A percentile compares a stretch with the other conserved stretches of the same genome.
These are phyloP conservation scores for Chytridium lagenaria DNA, from an alignment of 371 early-diverging fungal genomes.

Conservation along the genomic window DNA sequence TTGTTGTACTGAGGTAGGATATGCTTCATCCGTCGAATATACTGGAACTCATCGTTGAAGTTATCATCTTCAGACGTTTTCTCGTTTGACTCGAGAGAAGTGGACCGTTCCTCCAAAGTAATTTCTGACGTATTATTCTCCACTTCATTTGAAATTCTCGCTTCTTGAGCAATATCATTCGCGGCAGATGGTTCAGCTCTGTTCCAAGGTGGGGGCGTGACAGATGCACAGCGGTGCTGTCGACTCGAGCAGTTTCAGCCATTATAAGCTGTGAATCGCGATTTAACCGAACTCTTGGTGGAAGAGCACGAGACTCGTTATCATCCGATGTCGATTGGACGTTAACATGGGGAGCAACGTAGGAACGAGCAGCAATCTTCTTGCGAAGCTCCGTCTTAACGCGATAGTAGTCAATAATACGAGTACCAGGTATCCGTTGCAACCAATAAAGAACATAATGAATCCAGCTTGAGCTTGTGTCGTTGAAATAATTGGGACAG, in stretches of 20 bases:
- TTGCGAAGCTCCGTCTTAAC: constrained; percentile 41
- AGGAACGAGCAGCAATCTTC: constrained; percentile 36
- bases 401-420: constrained; percentile 36
- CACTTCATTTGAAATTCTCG: neutral
- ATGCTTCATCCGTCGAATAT: constrained; percentile 43
- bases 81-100: neutral
- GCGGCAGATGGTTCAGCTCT: neutral
- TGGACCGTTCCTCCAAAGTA: neutral
- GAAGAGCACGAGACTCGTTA: neutral
- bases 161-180: too few relatives aligned
- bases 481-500: constrained; percentile 22
- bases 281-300: constrained; percentile 3
- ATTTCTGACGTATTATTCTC: neutral
- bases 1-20: constrained; percentile 41
- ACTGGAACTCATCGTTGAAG: constrained; percentile 39
- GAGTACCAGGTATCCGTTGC: constrained; percentile 26
- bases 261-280: neutral
- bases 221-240: neutral
- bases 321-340: neutral
- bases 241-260: neutral
- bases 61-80: neutral
- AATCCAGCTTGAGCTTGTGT: constrained; percentile 37
- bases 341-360: neutral
- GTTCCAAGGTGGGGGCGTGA: neutral
- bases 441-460: constrained; percentile 39